Base-by-base conservation (phyloP, 169 alveolate species). In the Cryptosporidium canis region DNA sequence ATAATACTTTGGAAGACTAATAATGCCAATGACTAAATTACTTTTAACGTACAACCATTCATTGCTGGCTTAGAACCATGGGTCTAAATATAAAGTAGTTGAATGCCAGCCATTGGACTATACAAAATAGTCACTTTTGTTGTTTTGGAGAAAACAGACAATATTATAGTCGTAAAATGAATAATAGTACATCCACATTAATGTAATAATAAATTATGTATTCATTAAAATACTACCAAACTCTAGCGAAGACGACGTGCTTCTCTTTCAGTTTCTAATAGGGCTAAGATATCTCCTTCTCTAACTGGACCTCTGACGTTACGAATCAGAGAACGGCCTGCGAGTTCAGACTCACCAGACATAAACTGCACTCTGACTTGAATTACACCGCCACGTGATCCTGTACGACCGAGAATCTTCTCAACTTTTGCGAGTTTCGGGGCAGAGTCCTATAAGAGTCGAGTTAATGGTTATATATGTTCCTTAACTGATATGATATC, bases 251-350 rank as follows among this genome's bases (percentile, higher is more conserved):
- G 95, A 90, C 99, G 94, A 71, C 99, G 95, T 67, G 99, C 99
- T 94, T 98, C 99, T 85, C 99, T 95, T 93, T 98, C 99, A 18
- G 99, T 94, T 92, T 98, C 99, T 91, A 98, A 92, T 64, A 98
- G 95, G 31, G 99, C 99, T 61, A 98, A 96, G 84, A 97, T 96
- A 92, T 98, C 99, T 63, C 99, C 99, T 91, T 96, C 99, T 83
- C 98, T 95, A 65, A 98, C 99, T 47, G 99, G 99, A 39, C 99
- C 99, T 94, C 97, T 96, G 85, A 98, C 99, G 93, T 98, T 98
- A 83, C 99, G 96, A 85, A 98, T 95, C 90, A 98, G 94, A 67
- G 97, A 92, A 90, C 99, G 96, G 71, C 97, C 97, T 55, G 92
- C 83, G 14, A 91, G 90, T 83, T 95, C 96, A 77, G 95, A 90